Evolutionary conservation across 2,329 filamentous ascomycete genomes (phyloP), one percentile per base, ranked within the genome.

Genomic region (Aureobasidium sp.): DNA sequence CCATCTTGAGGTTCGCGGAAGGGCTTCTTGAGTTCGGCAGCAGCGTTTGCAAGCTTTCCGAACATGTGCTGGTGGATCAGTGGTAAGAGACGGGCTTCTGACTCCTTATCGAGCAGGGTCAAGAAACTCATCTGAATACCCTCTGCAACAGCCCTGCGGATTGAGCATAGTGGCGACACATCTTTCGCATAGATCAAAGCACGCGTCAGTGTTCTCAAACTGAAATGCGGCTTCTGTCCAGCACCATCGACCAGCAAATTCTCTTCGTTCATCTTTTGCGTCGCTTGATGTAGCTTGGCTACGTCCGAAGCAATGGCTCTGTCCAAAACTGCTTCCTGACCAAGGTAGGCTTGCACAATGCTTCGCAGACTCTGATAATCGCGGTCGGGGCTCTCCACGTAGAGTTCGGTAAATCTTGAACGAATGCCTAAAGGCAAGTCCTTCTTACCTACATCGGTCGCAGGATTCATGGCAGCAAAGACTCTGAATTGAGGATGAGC

Each of bases 401-500:
- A 99, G 27, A 99, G 81, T 73, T 99, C 94, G 0, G 94, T 97
- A 71, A 99, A 99, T 53, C 92, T 85, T 9, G 92, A 96, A 61
- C 93, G 83, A 47, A 97, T 85, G 1, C 93, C 92, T 59, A 90
- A 86, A 0, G 93, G 91, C 16, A 99, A 78, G 73, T 99, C 94
- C 61, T 93, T 87, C 76, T 99, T 99, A 64, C 95, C 94, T 61
- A 97, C 86, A 77, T 99, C 94, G 3, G 94, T 99, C 5, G 94
- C 94, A 34, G 94, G 94, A 70, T 99, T 99, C 94, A 99, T 99
- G 30, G 95, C 94, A 57, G 90, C 95, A 71, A 99, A 99, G 15
- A 99, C 89, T 42, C 94, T 86, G 73, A 99, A 99, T 66, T 96
- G 86, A 0, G 91, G 87, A 73, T 99, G 93, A 0, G 92, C 94